These are phyloP conservation scores for Penicillium macrosclerotiorum DNA, from an alignment of 495 filamentous ascomycete species.

Conservation along the genomic window DNA sequence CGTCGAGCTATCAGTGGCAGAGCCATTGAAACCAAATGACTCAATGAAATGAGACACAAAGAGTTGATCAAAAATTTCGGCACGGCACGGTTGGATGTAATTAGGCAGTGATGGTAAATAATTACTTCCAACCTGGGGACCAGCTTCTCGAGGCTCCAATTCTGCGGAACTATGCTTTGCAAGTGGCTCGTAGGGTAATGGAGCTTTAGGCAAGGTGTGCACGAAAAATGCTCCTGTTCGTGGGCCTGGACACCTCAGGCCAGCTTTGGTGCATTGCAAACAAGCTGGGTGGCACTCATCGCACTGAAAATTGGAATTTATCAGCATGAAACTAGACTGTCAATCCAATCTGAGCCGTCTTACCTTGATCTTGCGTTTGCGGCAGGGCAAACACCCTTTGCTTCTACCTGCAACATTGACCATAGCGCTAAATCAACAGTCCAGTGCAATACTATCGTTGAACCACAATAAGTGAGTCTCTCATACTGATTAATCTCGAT, in stretches of 20 bases:
- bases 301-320: background rate
- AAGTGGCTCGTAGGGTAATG: background rate
- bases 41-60: conserved; percentile 22
- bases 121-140: background rate
- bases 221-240: conserved; percentile 13
- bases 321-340: background rate
- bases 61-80: conserved; percentile 13
- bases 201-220: conserved; percentile 2
- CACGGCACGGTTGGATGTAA: background rate
- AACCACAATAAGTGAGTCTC: too few relatives aligned
- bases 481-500: background rate
- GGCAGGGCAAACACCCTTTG: conserved; percentile 12
- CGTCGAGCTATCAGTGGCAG: background rate
- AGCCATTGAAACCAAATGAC: conserved; percentile 14
- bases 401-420: conserved; percentile 17
- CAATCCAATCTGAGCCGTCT: background rate
- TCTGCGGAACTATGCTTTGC: background rate
- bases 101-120: too few relatives aligned
- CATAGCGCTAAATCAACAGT: conserved; percentile 2
- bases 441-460: too few relatives aligned
- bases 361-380: conserved; percentile 14
- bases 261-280: conserved; percentile 4
- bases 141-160: background rate
- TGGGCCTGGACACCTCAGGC: conserved; percentile 6
- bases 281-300: conserved; percentile 9